These are phyloP conservation scores for Alternaria novae-zelandiae DNA, from an alignment of 2,329 filamentous ascomycete genomes.

Conservation along the genomic window DNA sequence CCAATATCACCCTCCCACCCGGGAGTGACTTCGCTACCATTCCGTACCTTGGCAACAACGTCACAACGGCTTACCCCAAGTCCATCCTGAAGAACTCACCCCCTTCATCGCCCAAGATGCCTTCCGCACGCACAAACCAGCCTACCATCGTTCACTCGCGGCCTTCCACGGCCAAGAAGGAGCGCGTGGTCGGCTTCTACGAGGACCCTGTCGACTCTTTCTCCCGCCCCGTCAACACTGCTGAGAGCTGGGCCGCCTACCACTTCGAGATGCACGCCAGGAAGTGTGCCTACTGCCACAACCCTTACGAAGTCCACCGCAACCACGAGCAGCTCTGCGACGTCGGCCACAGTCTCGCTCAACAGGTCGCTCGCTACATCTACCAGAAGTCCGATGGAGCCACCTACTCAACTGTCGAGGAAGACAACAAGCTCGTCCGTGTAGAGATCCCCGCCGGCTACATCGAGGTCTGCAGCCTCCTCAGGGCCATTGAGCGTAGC, in stretches of 20 bases:
- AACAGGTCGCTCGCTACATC: constrained; percentile 54
- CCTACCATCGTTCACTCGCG: constrained; percentile 43
- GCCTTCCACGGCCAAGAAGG: constrained; percentile 39
- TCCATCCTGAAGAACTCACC: constrained; percentile 43
- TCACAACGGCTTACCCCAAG: constrained; percentile 39
- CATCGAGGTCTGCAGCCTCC: constrained; percentile 48
- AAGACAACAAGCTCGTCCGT: constrained; percentile 52
- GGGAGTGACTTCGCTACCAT: constrained; percentile 37
- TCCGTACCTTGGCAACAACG: constrained; percentile 30
- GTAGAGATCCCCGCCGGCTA: constrained; percentile 55
- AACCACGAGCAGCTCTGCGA: constrained; percentile 52
- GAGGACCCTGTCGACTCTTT: constrained; percentile 47
- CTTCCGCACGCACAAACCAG: constrained; percentile 41
- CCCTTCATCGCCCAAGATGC: constrained; percentile 37
- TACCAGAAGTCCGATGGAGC: constrained; percentile 48
- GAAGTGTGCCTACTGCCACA: constrained; percentile 53
- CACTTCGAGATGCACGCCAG: constrained; percentile 57
- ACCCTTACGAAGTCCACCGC: constrained; percentile 53
- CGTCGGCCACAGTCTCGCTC: constrained; percentile 52
- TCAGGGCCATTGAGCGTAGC: constrained; percentile 52
- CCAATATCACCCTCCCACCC: constrained; percentile 22
- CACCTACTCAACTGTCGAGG: constrained; percentile 43
- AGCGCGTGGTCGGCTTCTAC: constrained; percentile 44
- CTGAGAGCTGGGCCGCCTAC: constrained; percentile 56
- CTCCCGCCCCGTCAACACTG: constrained; percentile 50